Conservation (phyloP, 306 rosid species). For the Pterocarpus santalinus region DNA sequence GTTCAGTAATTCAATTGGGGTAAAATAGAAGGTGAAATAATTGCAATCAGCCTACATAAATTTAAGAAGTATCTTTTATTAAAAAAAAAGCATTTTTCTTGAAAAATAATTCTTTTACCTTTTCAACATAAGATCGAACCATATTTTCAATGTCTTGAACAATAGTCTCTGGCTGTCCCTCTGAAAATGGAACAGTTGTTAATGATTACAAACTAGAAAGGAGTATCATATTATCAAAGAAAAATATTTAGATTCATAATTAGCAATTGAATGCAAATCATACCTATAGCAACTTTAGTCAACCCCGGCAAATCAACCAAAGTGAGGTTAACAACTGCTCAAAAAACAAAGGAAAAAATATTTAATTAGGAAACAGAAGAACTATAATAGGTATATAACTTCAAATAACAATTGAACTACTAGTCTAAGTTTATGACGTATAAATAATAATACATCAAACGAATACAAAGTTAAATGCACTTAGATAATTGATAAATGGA, state of each 20-base stretch:
- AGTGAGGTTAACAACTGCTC: conserved; percentile 96
- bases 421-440: conserved; percentile 20
- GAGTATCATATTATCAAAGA: background rate
- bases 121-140: conserved; percentile 84
- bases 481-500: conserved; percentile 4
- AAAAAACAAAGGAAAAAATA: conserved; percentile 27
- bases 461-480: conserved; percentile 17
- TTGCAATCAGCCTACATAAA: background rate
- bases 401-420: conserved; percentile 27
- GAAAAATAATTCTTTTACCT: conserved; percentile 56
- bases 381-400: conserved; percentile 1
- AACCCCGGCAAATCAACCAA: conserved; percentile 94
- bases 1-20: too few species aligned
- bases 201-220: conserved; percentile 30
- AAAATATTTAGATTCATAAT: conserved; percentile 1
- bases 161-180: conserved; percentile 87
- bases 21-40: too few species aligned
- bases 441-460: conserved; percentile 15
- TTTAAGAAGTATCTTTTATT: background rate
- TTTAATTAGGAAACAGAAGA: conserved; percentile 38
- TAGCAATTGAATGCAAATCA: conserved; percentile 37
- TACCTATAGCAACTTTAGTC: conserved; percentile 97
- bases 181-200: conserved; percentile 51
- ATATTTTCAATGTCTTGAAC: conserved; percentile 84
- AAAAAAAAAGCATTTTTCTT: background rate